A percentile compares a stretch with the other conserved stretches of the same genome.
These are phyloP conservation scores for Debaryomyces tyrocola DNA, from an alignment of 805 yeast genomes.

Conservation along the genomic window DNA sequence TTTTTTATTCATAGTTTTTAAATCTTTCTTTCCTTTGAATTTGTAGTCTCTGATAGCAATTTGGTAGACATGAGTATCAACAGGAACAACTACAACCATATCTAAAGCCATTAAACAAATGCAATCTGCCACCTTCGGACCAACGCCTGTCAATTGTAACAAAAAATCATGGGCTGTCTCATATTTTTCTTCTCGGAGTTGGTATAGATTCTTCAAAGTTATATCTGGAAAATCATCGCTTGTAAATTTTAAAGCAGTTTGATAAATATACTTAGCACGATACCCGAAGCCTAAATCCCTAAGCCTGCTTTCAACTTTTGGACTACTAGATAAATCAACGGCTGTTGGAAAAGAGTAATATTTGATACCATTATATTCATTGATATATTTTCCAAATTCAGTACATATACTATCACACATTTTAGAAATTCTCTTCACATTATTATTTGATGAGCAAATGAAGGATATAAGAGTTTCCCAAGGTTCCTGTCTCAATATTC, in stretches of 20 bases:
- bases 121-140: constrained; percentile 98
- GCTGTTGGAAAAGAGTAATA: constrained; percentile 80
- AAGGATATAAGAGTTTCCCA: constrained; percentile 93
- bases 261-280: constrained; percentile 82
- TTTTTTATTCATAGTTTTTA: constrained; percentile 47
- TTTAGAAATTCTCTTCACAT: constrained; percentile 86
- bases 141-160: constrained; percentile 78
- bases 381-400: constrained; percentile 65
- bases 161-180: constrained; percentile 58
- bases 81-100: constrained; percentile 85
- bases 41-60: constrained; percentile 83
- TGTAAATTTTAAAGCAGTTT: constrained; percentile 63
- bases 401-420: constrained; percentile 83
- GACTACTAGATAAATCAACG: constrained; percentile 39
- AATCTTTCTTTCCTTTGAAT: constrained; percentile 45
- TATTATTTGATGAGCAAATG: constrained; percentile 94
- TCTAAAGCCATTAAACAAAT: constrained; percentile 89
- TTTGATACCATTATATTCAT: constrained; percentile 49
- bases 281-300: constrained; percentile 76
- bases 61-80: constrained; percentile 93
- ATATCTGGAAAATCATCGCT: constrained; percentile 36
- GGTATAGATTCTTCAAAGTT: constrained; percentile 34
- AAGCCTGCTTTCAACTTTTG: constrained; percentile 39
- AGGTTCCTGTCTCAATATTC: constrained; percentile 91
- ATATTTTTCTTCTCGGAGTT: constrained; percentile 47